These are phyloP conservation scores for Corynascus novoguineensis DNA, from an alignment of 495 filamentous ascomycete genomes.

Conservation along the genomic window DNA sequence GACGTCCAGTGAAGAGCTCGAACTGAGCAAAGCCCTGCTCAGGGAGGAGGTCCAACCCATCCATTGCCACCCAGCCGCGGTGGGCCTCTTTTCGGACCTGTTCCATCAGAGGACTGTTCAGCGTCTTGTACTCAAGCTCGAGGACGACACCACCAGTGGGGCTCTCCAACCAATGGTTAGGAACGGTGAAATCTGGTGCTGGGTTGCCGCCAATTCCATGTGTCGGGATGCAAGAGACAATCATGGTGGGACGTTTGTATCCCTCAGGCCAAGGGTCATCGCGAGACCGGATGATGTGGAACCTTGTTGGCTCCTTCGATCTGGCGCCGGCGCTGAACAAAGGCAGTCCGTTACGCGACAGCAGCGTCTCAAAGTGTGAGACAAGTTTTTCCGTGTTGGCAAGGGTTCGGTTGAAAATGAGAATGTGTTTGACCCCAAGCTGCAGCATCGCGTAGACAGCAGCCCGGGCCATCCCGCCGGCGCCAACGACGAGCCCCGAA, in stretches of 20 bases:
- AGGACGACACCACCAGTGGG: slow-evolving; percentile 67
- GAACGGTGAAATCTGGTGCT: slow-evolving; percentile 63
- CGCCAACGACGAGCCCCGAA: slow-evolving; percentile 63
- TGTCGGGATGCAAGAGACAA: slow-evolving; percentile 66
- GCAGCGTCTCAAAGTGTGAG: slow-evolving; percentile 52
- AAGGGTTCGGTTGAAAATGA: slow-evolving; percentile 61
- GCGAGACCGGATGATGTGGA: slow-evolving; percentile 52
- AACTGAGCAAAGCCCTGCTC: slow-evolving; percentile 77
- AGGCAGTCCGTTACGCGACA: slow-evolving; percentile 26
- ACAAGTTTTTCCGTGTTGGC: slow-evolving; percentile 58
- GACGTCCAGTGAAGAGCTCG: slow-evolving; percentile 66
- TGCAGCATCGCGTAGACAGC: slow-evolving; percentile 72
- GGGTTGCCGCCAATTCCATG: slow-evolving; percentile 54
- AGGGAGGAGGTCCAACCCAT: slow-evolving; percentile 66
- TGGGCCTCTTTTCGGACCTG: slow-evolving; percentile 58
- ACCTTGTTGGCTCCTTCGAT: slow-evolving; percentile 44
- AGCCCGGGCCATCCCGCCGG: slow-evolving; percentile 70
- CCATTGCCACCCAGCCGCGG: slow-evolving; percentile 63
- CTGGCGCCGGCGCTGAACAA: slow-evolving; percentile 46
- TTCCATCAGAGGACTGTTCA: slow-evolving; percentile 58
- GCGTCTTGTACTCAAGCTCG: slow-evolving; percentile 65
- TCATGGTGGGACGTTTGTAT: slow-evolving; percentile 56
- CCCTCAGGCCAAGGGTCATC: slow-evolving; percentile 58
- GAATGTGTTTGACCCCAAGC: slow-evolving; percentile 66
- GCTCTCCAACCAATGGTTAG: slow-evolving; percentile 60